Percentiles rank a stretch among this genome's conserved stretches.
phyloP scores from a whole-genome alignment of 306 rosid genomes.

The Sicyos edulis region DNA sequence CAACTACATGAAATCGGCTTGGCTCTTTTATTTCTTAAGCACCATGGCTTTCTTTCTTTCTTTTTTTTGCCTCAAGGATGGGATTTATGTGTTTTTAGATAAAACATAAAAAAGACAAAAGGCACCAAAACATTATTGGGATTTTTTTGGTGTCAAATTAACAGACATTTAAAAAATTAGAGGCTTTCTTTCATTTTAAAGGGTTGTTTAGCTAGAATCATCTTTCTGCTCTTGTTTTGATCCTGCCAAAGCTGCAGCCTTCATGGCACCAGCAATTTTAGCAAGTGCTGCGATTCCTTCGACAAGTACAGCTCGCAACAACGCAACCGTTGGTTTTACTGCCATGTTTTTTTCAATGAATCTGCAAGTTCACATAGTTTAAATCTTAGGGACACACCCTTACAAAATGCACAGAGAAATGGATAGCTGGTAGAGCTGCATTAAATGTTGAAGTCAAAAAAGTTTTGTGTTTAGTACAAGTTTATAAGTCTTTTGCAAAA shows the following conservation, averaged over 20 bases:
- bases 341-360: constrained; percentile 36
- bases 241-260: constrained; percentile 68
- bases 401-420: neutral
- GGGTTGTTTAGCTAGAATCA: constrained; percentile 40
- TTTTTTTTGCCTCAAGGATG: too few relatives aligned
- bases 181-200: constrained; percentile 21
- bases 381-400: neutral
- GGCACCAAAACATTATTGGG: neutral
- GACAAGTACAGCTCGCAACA: constrained; percentile 70
- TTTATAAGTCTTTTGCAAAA: neutral
- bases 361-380: neutral
- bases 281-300: constrained; percentile 90
- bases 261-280: constrained; percentile 60
- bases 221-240: constrained; percentile 57
- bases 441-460: neutral
- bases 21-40: too few relatives aligned
- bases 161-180: too few relatives aligned
- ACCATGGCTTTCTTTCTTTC: too few relatives aligned
- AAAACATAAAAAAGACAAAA: too few relatives aligned
- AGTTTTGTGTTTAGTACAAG: neutral
- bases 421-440: neutral
- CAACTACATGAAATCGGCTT: neutral
- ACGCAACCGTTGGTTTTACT: constrained; percentile 74
- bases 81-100: too few relatives aligned
- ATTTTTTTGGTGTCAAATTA: constrained; percentile 1